These are phyloP conservation scores for Ceratobasidium sp. DNA, from an alignment of 1,284 basidiomycete species.

Conservation along the genomic window DNA sequence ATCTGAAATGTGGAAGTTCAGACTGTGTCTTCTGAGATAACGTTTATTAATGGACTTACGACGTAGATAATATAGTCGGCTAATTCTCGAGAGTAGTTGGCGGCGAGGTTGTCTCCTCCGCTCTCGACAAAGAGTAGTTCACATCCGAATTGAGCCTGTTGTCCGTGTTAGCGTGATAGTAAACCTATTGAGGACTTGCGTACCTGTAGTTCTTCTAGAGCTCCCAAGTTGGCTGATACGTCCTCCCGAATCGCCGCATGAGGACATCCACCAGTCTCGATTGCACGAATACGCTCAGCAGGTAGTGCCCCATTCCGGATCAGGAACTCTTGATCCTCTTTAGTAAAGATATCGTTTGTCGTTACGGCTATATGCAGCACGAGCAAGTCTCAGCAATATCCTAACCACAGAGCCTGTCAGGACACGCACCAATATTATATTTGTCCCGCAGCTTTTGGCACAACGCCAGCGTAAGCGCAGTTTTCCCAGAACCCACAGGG, in stretches of 20 bases:
- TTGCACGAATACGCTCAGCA: constrained; percentile 87
- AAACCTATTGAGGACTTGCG: constrained; percentile 51
- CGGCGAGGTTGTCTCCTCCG: constrained; percentile 93
- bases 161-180: background rate
- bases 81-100: constrained; percentile 94
- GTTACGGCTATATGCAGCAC: constrained; percentile 74
- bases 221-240: constrained; percentile 95
- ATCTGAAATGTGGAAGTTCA: constrained; percentile 53
- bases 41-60: constrained; percentile 56
- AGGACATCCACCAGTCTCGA: constrained; percentile 96
- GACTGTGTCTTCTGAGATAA: background rate
- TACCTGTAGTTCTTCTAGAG: constrained; percentile 88
- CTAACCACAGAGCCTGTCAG: background rate
- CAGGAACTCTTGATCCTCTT: constrained; percentile 97
- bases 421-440: constrained; percentile 86
- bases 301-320: constrained; percentile 92
- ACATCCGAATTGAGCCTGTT: constrained; percentile 53
- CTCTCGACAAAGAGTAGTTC: constrained; percentile 89
- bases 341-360: constrained; percentile 97
- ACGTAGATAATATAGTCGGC: constrained; percentile 99
- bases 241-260: constrained; percentile 97
- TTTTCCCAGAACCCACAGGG: constrained; percentile 98
- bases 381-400: background rate
- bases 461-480: constrained; percentile 91
- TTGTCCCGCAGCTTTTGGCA: constrained; percentile 84